Evolutionary conservation across 768 basidiomycete species (phyloP), one percentile per base, ranked within the genome.

Genomic region (Auricularia heimuer): DNA sequence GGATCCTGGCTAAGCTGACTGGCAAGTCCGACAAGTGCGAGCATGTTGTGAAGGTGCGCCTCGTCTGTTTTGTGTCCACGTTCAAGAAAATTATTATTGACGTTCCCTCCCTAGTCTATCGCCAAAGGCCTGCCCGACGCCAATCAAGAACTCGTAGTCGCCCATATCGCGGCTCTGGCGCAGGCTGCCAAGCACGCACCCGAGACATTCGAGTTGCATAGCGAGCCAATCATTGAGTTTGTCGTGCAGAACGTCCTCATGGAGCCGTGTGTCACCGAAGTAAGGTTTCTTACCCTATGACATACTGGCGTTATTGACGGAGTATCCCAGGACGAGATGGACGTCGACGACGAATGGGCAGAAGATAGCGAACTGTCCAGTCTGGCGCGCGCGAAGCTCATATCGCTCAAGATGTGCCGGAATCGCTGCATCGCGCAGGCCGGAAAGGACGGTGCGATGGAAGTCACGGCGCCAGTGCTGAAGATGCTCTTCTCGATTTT

Each of bases 401-500:
- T 88, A 7, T 82, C 86, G 1, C 73, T 98, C 29, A 94, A 97
- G 74, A 82, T 95, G 4, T 87, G 87, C 72, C 82, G 91, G 33
- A 87, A 94, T 73, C 86, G 94, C 18, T 86, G 87, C 71, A 78
- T 96, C 12, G 83, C 88, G 0, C 87, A 88, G 69, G 84, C 84
- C 0, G 69, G 75, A 4, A 76, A 81, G 3, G 83, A 85, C 1
- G 78, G 81, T 6, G 86, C 90, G 6, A 66, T 84, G 34, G 85
- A 89, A 35, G 82, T 91, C 58, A 84, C 89, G 1, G 81, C 80
- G 3, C 92, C 94, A 0, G 87, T 90, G 14, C 72, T 94, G 45
- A 87, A 87, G 70, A 83, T 96, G 79, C 78, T 95, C 36, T 79
- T 82, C 12, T 83, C 85, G 0, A 71, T 96, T n/a, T 75, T 96